phyloP scores from a whole-genome alignment of 2,329 filamentous ascomycete genomes.

The Elsinoe necatrix region DNA sequence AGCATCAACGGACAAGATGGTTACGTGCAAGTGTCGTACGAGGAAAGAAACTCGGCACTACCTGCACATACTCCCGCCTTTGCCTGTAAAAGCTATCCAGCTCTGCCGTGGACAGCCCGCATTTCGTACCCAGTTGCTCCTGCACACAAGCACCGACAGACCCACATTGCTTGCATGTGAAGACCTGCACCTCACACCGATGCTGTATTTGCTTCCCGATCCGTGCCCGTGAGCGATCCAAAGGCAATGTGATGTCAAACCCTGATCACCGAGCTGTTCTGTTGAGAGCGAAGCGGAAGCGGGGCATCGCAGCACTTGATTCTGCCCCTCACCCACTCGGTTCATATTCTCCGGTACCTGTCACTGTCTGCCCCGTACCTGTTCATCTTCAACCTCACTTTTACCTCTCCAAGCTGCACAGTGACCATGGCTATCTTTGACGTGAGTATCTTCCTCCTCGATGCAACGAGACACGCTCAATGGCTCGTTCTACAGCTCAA shows the following conservation, averaged over 20 bases:
- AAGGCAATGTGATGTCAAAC: constrained; percentile 1
- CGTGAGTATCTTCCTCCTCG: constrained; percentile 12
- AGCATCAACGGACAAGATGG: not conserved
- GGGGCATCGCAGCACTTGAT: not conserved
- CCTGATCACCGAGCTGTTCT: constrained; percentile 8
- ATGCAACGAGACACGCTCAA: constrained; percentile 9
- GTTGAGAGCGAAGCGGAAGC: not conserved
- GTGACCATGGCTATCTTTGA: constrained; percentile 20
- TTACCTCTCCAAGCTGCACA: not conserved
- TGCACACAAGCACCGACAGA: not conserved
- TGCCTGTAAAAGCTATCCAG: not conserved
- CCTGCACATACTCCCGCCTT: not conserved
- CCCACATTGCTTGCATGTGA: not conserved
- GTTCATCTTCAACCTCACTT: not conserved
- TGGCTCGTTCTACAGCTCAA: constrained; percentile 11
- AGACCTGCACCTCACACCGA: not conserved
- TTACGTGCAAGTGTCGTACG: not conserved
- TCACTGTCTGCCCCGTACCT: not conserved
- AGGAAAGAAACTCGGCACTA: not conserved
- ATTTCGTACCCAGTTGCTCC: not conserved
- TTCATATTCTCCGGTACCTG: not conserved
- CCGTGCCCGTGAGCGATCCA: constrained; percentile 1
- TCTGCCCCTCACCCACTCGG: not conserved
- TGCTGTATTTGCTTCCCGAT: not conserved
- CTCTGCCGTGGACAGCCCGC: not conserved